Base-by-base conservation (phyloP, 2,329 filamentous ascomycete genomes). In the Diaporthe amygdali region DNA sequence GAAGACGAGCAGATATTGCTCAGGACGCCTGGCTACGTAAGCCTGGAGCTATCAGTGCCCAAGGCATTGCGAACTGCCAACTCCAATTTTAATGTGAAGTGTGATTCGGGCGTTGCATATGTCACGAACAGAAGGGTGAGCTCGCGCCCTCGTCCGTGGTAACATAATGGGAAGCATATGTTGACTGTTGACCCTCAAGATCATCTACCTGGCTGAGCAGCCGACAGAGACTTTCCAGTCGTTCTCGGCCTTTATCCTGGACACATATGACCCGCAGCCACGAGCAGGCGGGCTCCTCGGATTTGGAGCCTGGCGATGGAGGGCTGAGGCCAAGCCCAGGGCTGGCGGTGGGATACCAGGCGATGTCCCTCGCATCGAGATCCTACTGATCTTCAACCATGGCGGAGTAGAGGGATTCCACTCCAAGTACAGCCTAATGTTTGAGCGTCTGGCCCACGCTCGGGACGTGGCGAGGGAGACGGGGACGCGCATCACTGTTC, bases 321-420 rank as follows among this genome's bases (percentile, higher is more conserved):
- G 91, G 69, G 93, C 93, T 30, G 84, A 92, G 54, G 90, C 97
- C 71, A 92, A 93, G 76, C 94, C 96, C 2, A 94, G 97, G 30
- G 84, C 92, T 1, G 93, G 93, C 44, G 96, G 96, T 46, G 94
- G 94, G 63, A 93, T 98, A 64, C 94, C 95, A 0, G 83, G 92
- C 6, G 86, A 92, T 27, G 88, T 94, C 73, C 88, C 92, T 22
- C 90, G 91, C 34, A 86, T 97, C 52, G 94, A 96, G 77, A 82
- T 97, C 75, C 95, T 93, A 79, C 88, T 98, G 77, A 95, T 92
- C 27, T 98, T 98, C 85, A 95, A 95, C 79, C 95, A 98, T 74
- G 96, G 96, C 52, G 96, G 96, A n/a, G 95, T 95, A 71, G 96
- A 93, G 80, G 95, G 97, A 76, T 98, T 97, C 78, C 92, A 95